Evolutionary conservation across 208 protist species (phyloP).

Genomic region (Leishmania guyanensis): DNA sequence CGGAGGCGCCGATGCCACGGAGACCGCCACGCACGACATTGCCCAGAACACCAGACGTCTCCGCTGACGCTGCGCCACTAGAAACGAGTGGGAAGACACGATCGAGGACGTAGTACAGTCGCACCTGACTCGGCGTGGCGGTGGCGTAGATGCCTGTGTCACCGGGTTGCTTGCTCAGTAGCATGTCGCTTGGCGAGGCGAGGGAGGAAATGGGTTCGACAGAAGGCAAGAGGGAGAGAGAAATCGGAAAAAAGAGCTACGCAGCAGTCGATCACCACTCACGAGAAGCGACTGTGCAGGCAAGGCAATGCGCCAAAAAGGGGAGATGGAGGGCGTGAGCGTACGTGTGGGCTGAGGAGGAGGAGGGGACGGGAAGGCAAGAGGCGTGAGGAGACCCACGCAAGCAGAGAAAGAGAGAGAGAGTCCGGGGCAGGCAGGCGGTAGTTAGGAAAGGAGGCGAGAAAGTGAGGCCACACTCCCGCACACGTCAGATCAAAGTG

Average conservation of each 20-base stretch:
- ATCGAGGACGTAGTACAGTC: slow-evolving; percentile 46
- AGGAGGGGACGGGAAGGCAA: background rate
- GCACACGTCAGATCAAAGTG: background rate
- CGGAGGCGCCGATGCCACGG: background rate
- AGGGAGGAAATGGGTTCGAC: background rate
- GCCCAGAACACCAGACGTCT: background rate
- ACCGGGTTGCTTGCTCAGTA: slow-evolving; percentile 70
- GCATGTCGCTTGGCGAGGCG: slow-evolving; percentile 28
- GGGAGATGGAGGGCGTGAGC: background rate
- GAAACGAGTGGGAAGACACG: slow-evolving; percentile 18
- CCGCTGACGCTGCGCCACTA: background rate
- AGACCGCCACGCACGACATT: background rate
- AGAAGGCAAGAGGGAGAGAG: background rate
- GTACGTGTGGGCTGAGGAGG: background rate
- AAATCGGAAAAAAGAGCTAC: background rate
- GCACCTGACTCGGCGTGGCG: slow-evolving; percentile 41
- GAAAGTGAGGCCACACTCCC: background rate
- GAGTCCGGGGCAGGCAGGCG: background rate
- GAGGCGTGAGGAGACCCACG: background rate
- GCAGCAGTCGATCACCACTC: background rate
- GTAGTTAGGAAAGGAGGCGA: background rate
- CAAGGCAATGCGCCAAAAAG: too few species aligned
- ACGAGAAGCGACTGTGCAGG: background rate
- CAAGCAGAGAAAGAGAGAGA: slow-evolving; percentile 5
- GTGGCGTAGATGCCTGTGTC: slow-evolving; percentile 72